Evolutionary conservation across 371 early-diverging fungal species (phyloP), one percentile per base, ranked within the genome.

Genomic region (Mitosporidium daphniae): DNA sequence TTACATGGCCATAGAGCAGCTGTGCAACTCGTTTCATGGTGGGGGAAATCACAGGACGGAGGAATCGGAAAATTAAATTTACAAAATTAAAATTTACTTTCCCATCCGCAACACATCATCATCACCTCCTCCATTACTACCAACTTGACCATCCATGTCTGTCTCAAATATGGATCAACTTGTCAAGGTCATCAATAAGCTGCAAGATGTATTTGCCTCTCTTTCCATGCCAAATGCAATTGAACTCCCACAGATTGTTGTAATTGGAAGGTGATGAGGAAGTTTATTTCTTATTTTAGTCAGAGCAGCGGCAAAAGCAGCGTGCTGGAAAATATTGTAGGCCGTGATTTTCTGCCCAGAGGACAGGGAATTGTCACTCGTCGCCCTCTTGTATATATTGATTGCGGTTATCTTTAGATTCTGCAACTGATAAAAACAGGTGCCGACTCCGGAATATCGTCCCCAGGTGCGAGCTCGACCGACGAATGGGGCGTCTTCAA

Each of bases 211-310:
- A 18, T 93, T 93, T 48, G 50, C 75, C 8, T 66, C 75, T 4
- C 78, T 75, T n/a, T 77, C 80, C 28, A 78, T 80, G 17, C 55
- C 62, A 29, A 82, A 82, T 41, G 82, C 86, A 2, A 72, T 94
- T 3, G 91, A 93, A 49, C 48, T 95, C 25, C 97, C 97, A 5
- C 93, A 89, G 48, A 56, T 60, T 21, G 39, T 42, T 6, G 42
- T 45, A 12, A 30, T 45, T 6, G 46, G 46, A 21, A 31, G 37
- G 17, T 42, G 42, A 25, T 40, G 42, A 26, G 27, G 35, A 8
- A 42, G 46, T 12, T 42, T 42, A 27, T 37, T 33, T 17, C 39
- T 38, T 29, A 35, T 45, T 5, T 22, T 45, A 17, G 42, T 40
- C 80, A 82, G 39, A 71, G 72, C 26, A 58, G 65, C 23, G 84